Evolutionary conservation across 2,329 filamentous ascomycete species (phyloP), one percentile per base, ranked within the genome.

Genomic region (Cercospora berteroae): DNA sequence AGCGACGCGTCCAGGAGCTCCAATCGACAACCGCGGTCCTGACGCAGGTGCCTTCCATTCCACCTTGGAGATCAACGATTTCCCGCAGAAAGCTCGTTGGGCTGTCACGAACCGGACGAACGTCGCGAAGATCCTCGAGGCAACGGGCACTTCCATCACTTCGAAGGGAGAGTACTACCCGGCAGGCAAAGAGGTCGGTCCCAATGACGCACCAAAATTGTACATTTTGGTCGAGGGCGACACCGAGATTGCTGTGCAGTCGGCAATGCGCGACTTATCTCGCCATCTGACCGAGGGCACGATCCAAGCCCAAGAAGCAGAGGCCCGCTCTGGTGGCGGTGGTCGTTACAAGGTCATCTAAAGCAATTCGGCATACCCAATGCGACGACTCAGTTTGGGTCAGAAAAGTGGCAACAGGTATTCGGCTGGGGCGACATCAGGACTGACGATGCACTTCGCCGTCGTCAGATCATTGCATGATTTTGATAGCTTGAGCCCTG

Each of bases 201-300:
- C 89, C 0, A 89, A 87, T 39, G 90, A 89, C 64, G 89, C 93
- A 73, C 91, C 95, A n/a, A 98, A 98, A 83, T 83, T 99, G 74
- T 99, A 98, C 78, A 97, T 99, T 75, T 86, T 99, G 68, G 96
- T 99, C 66, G 95, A 99, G 79, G 95, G 95, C 50, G 95, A 99
- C 76, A 98, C 95, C 0, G 95, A 99, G 80, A 84, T 97, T 63
- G 89, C 93, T 33, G 95, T 99, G 29, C 92, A 91, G 61, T 90
- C 92, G 75, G 95, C 95, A 2, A 92, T 99, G 87, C 88, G 89
- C 72, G 94, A 98, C 81, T 85, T 99, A 71, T 94, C 93, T 77
- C 87, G 94, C 57, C 82, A 97, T 75, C 81, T 99, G 73, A 93
- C 90, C 77, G 95, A 98, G 80, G 95, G 92, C 12, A 97, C 94